Percentiles rank a stretch among this genome's conserved stretches.
These are phyloP conservation scores for Cornus controversa DNA, from an alignment of 148 eudicot genomes.

Conservation along the genomic window DNA sequence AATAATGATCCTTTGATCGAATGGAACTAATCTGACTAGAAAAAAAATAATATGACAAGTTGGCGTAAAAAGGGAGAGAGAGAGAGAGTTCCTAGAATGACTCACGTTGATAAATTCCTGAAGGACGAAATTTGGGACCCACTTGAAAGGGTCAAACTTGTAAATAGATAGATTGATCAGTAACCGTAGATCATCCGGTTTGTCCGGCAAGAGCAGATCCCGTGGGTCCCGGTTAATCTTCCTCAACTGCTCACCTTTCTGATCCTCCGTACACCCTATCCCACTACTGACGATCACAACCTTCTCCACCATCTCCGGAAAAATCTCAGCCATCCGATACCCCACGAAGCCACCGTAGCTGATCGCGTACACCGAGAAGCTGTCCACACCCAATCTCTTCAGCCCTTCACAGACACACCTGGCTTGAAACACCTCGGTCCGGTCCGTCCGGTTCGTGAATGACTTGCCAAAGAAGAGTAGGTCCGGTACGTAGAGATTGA, in stretches of 20 bases:
- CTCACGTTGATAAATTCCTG: slow-evolving; percentile 43
- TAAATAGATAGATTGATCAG: slow-evolving; percentile 23
- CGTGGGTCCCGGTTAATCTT: slow-evolving; percentile 21
- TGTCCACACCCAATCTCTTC: slow-evolving; percentile 47
- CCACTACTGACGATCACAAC: slow-evolving; percentile 65
- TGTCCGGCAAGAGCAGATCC: slow-evolving; percentile 34
- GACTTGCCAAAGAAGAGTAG: slow-evolving; percentile 69
- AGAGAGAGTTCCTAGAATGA: background rate
- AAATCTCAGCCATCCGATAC: slow-evolving; percentile 61
- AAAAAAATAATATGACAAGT: no score
- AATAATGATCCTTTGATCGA: no score
- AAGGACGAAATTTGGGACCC: slow-evolving; percentile 40
- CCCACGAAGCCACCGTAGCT: slow-evolving; percentile 79
- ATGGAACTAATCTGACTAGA: no score
- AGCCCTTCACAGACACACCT: slow-evolving; percentile 48
- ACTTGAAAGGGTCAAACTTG: slow-evolving; percentile 25
- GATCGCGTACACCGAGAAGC: slow-evolving; percentile 42
- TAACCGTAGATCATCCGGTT: slow-evolving; percentile 31
- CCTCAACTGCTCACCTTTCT: slow-evolving; percentile 15
- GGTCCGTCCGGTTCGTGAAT: slow-evolving; percentile 28
- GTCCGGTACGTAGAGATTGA: slow-evolving; percentile 68
- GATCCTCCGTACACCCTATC: slow-evolving; percentile 37
- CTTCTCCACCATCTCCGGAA: slow-evolving; percentile 45
- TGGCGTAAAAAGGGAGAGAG: no score
- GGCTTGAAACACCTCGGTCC: slow-evolving; percentile 60